A percentile compares a stretch with the other conserved stretches of the same genome.
These are phyloP conservation scores for Aspergillus mulundensis DNA, from an alignment of 495 filamentous ascomycete genomes.

Conservation along the genomic window DNA sequence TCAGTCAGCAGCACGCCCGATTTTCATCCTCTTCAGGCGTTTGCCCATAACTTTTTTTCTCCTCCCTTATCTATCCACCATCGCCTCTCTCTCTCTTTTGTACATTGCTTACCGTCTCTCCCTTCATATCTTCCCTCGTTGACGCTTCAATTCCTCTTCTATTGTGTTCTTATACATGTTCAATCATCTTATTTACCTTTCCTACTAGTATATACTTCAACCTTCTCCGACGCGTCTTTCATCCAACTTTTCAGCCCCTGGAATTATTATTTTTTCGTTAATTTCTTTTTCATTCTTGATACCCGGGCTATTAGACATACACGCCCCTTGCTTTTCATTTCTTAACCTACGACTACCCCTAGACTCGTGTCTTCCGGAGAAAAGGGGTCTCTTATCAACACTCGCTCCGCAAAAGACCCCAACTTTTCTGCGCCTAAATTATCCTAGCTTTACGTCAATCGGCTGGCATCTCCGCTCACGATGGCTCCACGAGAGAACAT, in stretches of 20 bases:
- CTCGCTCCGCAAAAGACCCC: not conserved
- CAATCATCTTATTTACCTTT: not conserved
- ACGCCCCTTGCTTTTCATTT: slow-evolving; percentile 14
- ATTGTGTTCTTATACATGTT: slow-evolving; percentile 1
- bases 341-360: slow-evolving; percentile 4
- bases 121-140: not conserved
- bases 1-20: no score
- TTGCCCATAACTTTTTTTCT: no score
- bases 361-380: slow-evolving; percentile 5
- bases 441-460: not conserved
- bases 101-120: not conserved
- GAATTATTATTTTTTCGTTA: not conserved
- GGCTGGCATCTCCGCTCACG: slow-evolving; percentile 10
- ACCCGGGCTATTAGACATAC: slow-evolving; percentile 7
- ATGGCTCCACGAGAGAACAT: slow-evolving; percentile 38
- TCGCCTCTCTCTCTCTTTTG: not conserved
- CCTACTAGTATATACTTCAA: not conserved
- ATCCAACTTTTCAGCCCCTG: not conserved
- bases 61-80: not conserved
- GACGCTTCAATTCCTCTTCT: not conserved
- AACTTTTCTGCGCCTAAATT: not conserved
- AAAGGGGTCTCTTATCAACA: slow-evolving; percentile 9
- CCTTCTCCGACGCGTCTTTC: not conserved
- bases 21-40: not conserved
- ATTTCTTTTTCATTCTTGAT: slow-evolving; percentile 6